Conservation (phyloP, 1,139 yeast species). For the Blastobotrys raffinosifermentans region DNA sequence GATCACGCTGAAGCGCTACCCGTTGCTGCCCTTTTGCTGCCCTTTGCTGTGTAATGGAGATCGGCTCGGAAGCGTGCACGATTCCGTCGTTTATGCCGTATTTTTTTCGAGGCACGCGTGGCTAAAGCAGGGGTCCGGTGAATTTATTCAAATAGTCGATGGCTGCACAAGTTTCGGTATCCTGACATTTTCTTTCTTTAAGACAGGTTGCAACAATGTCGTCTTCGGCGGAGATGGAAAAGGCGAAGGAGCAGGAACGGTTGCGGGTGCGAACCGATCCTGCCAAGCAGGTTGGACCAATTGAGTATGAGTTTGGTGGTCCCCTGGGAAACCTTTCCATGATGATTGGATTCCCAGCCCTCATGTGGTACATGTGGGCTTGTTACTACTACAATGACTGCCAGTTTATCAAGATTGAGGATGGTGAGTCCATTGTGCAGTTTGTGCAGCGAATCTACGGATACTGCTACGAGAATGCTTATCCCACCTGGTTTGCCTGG, state of each 20-base stretch:
- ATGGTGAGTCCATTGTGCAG: slow-evolving; percentile 51
- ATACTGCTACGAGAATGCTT: slow-evolving; percentile 50
- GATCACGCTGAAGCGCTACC: too few relatives aligned
- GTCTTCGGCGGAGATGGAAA: slow-evolving; percentile 14
- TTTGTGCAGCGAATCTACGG: slow-evolving; percentile 46
- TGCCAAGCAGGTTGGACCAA: slow-evolving; percentile 17
- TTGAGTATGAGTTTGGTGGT: slow-evolving; percentile 82
- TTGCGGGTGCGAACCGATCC: slow-evolving; percentile 16
- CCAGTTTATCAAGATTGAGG: slow-evolving; percentile 59
- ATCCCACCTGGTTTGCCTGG: slow-evolving; percentile 67
- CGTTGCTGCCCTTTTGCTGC: too few relatives aligned
- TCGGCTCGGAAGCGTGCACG: too few relatives aligned
- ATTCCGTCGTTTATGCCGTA: too few relatives aligned
- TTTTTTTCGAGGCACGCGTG: too few relatives aligned
- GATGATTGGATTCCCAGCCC: slow-evolving; percentile 85
- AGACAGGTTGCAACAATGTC: too few relatives aligned
- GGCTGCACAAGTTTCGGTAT: too few relatives aligned
- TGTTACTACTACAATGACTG: slow-evolving; percentile 78
- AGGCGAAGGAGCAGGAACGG: slow-evolving; percentile 14
- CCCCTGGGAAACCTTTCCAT: slow-evolving; percentile 88
- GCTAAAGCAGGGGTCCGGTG: too few relatives aligned
- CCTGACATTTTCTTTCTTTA: too few relatives aligned
- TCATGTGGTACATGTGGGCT: slow-evolving; percentile 97
- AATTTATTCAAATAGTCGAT: too few relatives aligned
- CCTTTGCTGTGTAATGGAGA: too few relatives aligned